These are phyloP conservation scores for Pythium periplocum DNA, from an alignment of 352 stramenopile genomes.

Conservation along the genomic window DNA sequence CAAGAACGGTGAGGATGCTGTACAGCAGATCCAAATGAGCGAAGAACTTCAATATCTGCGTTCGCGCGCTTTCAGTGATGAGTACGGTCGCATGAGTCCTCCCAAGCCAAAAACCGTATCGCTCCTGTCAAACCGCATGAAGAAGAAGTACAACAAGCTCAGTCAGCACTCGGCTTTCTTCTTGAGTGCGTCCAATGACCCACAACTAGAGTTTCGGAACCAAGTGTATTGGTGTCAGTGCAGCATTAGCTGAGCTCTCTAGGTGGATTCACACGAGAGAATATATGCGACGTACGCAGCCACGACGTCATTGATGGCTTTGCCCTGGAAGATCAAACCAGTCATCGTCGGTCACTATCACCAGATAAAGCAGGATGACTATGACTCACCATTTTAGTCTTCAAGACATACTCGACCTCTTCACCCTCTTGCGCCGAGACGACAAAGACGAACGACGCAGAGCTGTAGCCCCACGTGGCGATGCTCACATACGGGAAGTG, in stretches of 20 bases:
- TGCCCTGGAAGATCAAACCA: slow-evolving; percentile 23
- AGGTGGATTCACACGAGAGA: slow-evolving; percentile 14
- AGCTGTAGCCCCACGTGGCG: slow-evolving; percentile 73
- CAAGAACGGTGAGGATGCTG: too few relatives aligned
- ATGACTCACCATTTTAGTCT: slow-evolving; percentile 28
- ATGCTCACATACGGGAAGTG: slow-evolving; percentile 66
- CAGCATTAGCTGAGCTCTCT: slow-evolving; percentile 30
- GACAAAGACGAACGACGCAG: slow-evolving; percentile 80
- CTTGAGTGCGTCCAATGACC: too few relatives aligned
- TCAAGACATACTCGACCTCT: slow-evolving; percentile 47
- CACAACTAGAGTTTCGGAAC: background rate
- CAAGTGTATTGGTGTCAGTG: slow-evolving; percentile 70
- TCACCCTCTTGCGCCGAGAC: slow-evolving; percentile 25
- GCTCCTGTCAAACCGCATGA: slow-evolving; percentile 42
- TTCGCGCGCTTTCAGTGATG: too few relatives aligned
- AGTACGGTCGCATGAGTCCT: too few relatives aligned
- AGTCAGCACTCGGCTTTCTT: too few relatives aligned
- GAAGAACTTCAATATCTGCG: too few relatives aligned
- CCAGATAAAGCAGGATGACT: background rate
- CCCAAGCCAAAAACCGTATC: slow-evolving; percentile 11
- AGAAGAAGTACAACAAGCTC: slow-evolving; percentile 32
- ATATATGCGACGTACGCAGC: slow-evolving; percentile 50
- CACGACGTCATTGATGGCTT: slow-evolving; percentile 54
- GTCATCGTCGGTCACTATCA: background rate
- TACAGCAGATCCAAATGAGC: too few relatives aligned